A percentile compares a stretch with the other conserved stretches of the same genome.
These are phyloP conservation scores for Stereum hirsutum DNA, from an alignment of 1,284 basidiomycete species.

Conservation along the genomic window DNA sequence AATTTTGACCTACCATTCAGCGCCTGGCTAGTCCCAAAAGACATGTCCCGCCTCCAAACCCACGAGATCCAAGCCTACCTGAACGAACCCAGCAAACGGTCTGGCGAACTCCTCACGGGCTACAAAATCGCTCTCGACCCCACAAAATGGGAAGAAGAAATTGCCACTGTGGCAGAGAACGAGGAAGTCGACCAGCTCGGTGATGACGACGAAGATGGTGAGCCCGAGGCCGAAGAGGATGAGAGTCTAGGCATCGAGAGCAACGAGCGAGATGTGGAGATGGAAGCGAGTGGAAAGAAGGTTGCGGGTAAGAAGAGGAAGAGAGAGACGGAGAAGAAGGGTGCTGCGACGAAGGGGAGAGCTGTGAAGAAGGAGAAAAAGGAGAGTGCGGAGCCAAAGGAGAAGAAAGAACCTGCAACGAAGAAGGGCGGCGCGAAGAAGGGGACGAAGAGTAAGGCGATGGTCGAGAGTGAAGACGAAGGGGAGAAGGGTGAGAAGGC, in stretches of 20 bases:
- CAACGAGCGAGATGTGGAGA: conserved; percentile 46
- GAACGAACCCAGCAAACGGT: conserved; percentile 65
- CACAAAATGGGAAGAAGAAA: conserved; percentile 61
- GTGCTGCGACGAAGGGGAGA: conserved; percentile 28
- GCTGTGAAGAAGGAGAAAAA: conserved; percentile 56
- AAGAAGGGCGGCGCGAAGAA: conserved; percentile 46
- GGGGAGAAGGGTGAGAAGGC: conserved; percentile 33
- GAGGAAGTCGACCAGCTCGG: conserved; percentile 64
- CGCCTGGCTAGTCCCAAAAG: conserved; percentile 79
- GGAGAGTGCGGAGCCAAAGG: conserved; percentile 33
- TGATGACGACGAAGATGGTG: conserved; percentile 33
- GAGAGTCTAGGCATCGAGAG: conserved; percentile 36
- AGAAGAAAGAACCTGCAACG: conserved; percentile 27
- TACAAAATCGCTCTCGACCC: conserved; percentile 85
- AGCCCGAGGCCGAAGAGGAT: conserved; percentile 43
- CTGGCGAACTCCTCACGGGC: conserved; percentile 67
- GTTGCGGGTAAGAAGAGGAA: conserved; percentile 35
- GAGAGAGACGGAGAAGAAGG: conserved; percentile 33
- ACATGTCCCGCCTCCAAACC: conserved; percentile 70
- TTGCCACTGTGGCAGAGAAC: conserved; percentile 48
- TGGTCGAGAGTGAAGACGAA: conserved; percentile 71
- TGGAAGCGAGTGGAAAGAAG: conserved; percentile 31
- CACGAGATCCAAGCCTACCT: conserved; percentile 85
- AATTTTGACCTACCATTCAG: conserved; percentile 30
- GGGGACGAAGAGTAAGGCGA: conserved; percentile 50